Percentiles rank a stretch among this genome's conserved stretches.
Evolutionary conservation across 352 stramenopile species (phyloP).

Genomic region (Globisporangium iwayamae): DNA sequence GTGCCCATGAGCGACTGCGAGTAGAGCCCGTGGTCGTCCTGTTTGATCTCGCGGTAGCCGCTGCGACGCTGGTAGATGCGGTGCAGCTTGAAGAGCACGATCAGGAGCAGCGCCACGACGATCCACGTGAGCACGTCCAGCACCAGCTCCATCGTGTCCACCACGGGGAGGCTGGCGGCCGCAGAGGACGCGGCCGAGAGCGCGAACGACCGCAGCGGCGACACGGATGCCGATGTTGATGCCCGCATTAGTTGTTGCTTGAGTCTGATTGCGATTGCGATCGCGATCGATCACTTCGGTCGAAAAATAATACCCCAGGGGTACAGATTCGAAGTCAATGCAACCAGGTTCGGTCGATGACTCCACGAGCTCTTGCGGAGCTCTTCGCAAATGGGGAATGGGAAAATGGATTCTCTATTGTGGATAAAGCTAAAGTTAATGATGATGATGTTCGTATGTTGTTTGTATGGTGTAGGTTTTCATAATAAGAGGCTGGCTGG

Average conservation of each 20-base stretch:
- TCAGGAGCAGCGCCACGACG: conserved; percentile 36
- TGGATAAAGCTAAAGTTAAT: not conserved
- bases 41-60: conserved; percentile 46
- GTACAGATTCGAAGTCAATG: too few species aligned
- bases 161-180: not conserved
- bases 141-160: conserved; percentile 20
- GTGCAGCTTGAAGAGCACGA: conserved; percentile 42
- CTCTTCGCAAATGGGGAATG: not conserved
- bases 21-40: conserved; percentile 67
- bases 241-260: not conserved
- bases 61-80: conserved; percentile 41
- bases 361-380: not conserved
- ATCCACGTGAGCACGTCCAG: conserved; percentile 44
- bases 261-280: not conserved
- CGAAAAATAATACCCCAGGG: too few species aligned
- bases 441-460: not conserved
- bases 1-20: conserved; percentile 51
- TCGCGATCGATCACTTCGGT: not conserved
- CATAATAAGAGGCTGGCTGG: not conserved
- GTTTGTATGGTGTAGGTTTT: not conserved
- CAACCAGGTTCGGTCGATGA: too few species aligned
- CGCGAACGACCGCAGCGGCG: not conserved
- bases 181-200: conserved; percentile 8
- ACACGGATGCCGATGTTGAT: not conserved
- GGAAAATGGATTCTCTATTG: conserved; percentile 5